Evolutionary conservation across 768 basidiomycete species (phyloP).

Genomic region (Boletus sp.): DNA sequence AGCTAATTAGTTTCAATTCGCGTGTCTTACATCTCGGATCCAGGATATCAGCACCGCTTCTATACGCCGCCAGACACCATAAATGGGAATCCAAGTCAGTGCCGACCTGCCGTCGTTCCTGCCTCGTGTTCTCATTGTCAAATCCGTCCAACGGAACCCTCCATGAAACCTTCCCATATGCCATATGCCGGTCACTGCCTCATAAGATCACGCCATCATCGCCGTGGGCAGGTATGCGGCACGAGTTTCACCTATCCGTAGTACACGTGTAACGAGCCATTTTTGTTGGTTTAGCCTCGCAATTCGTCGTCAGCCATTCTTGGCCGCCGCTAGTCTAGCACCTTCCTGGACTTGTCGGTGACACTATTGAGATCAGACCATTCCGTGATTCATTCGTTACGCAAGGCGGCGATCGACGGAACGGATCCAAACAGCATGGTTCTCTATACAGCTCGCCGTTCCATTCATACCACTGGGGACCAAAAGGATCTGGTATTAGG

Average conservation of each 20-base stretch:
- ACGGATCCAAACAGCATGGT: conserved; percentile 14
- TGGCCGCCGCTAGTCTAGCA: neutral
- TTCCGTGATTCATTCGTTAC: conserved; percentile 6
- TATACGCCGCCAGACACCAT: conserved; percentile 2
- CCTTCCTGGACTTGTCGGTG: neutral
- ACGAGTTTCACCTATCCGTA: conserved; percentile 17
- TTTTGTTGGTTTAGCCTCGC: conserved; percentile 11
- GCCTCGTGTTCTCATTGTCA: conserved; percentile 31
- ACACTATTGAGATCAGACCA: neutral
- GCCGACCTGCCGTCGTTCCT: conserved; percentile 10
- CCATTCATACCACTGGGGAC: conserved; percentile 10
- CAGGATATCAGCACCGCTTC: conserved; percentile 9
- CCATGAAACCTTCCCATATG: conserved; percentile 11
- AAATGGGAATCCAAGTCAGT: conserved; percentile 4
- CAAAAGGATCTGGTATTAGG: conserved; percentile 16
- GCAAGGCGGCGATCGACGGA: conserved; percentile 7
- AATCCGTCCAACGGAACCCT: conserved; percentile 16
- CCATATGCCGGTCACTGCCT: conserved; percentile 1
- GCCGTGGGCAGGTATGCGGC: conserved; percentile 13
- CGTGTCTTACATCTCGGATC: conserved; percentile 13
- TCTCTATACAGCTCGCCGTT: conserved; percentile 13
- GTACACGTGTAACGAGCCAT: conserved; percentile 22
- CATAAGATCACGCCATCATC: conserved; percentile 14
- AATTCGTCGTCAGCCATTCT: conserved; percentile 1
- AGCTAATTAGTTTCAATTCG: neutral